These are phyloP conservation scores for Parmelia sp. DNA, from an alignment of 495 filamentous ascomycete species.

Conservation along the genomic window DNA sequence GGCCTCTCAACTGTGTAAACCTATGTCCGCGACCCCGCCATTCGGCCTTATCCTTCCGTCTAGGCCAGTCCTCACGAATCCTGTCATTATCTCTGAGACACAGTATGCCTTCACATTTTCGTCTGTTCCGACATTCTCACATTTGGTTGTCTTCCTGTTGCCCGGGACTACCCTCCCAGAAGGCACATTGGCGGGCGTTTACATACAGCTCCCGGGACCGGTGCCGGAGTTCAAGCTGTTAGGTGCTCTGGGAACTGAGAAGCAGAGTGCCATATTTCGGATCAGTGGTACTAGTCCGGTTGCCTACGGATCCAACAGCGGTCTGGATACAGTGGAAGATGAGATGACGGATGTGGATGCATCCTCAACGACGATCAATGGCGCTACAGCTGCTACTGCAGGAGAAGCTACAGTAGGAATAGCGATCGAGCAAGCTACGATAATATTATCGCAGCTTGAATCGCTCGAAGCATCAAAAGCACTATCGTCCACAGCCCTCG, in stretches of 20 bases:
- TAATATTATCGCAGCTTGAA: conserved; percentile 62
- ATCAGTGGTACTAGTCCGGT: conserved; percentile 36
- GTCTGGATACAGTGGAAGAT: conserved; percentile 31
- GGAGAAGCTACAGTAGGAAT: conserved; percentile 67
- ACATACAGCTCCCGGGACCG: conserved; percentile 59
- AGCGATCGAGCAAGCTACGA: conserved; percentile 67
- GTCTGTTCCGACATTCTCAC: conserved; percentile 55
- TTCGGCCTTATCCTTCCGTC: conserved; percentile 54
- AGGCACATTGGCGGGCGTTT: conserved; percentile 79
- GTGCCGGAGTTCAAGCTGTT: conserved; percentile 63
- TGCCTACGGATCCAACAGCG: conserved; percentile 26
- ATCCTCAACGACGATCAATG: conserved; percentile 27
- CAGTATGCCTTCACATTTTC: conserved; percentile 64
- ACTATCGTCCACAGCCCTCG: conserved; percentile 32
- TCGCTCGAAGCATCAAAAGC: conserved; percentile 44
- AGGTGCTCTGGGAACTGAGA: conserved; percentile 79
- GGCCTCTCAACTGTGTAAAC: neutral
- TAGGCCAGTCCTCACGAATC: conserved; percentile 56
- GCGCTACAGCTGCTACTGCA: conserved; percentile 10
- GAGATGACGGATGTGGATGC: conserved; percentile 39
- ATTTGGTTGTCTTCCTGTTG: conserved; percentile 84
- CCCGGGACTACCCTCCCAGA: conserved; percentile 68
- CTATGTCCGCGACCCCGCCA: conserved; percentile 18
- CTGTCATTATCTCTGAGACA: conserved; percentile 53
- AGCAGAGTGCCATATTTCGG: conserved; percentile 84